A percentile compares a stretch with the other conserved stretches of the same genome.
Conservation (phyloP, 192 early-diverging fungal species). For the Entomortierella parvispora region DNA sequence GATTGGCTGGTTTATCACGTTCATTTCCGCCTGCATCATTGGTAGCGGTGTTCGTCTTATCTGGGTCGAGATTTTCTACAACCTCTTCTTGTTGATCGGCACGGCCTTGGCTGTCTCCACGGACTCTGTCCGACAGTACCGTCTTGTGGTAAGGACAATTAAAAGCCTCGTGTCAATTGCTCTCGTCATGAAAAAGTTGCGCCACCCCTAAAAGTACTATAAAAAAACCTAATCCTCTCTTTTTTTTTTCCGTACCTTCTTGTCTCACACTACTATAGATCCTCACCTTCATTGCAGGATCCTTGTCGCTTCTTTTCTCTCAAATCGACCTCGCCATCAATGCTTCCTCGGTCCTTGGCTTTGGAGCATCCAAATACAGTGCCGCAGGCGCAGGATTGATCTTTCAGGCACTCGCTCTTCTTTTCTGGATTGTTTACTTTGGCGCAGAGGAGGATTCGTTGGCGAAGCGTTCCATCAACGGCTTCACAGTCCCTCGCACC, state of each 20-base stretch:
- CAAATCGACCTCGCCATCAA: constrained; percentile 8
- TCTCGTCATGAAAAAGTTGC: too few species aligned
- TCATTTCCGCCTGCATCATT: constrained; percentile 44
- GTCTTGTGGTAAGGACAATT: constrained; percentile 41
- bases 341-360: too few species aligned
- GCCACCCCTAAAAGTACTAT: background rate
- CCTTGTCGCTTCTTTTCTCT: constrained; percentile 13
- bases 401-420: constrained; percentile 52
- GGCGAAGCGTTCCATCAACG: constrained; percentile 49
- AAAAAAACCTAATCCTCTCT: background rate
- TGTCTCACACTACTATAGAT: constrained; percentile 20
- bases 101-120: constrained; percentile 36
- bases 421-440: constrained; percentile 77
- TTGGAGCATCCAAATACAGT: constrained; percentile 9
- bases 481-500: constrained; percentile 36
- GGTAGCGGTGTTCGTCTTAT: constrained; percentile 1
- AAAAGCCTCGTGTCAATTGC: background rate
- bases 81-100: constrained; percentile 51
- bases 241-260: constrained; percentile 8
- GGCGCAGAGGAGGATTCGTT: constrained; percentile 70
- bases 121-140: constrained; percentile 45
- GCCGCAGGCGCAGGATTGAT: constrained; percentile 55
- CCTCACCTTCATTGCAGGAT: constrained; percentile 46
- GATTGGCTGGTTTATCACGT: constrained; percentile 58
- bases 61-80: constrained; percentile 57